phyloP scores from a whole-genome alignment of 768 basidiomycete species.

The Panaeolus papilionaceus region DNA sequence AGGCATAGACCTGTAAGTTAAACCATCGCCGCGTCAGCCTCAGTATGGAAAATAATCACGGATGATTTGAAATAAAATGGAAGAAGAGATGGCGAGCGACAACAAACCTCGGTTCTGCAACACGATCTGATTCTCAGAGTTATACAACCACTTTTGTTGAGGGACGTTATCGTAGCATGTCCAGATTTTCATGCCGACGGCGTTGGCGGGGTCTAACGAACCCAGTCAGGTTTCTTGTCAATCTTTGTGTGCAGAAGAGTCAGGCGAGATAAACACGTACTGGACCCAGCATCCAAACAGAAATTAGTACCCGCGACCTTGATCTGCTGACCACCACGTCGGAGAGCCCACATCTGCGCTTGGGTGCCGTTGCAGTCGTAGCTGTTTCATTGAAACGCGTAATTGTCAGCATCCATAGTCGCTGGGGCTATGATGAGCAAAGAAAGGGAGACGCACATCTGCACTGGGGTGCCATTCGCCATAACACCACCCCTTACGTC shows the following conservation, averaged over 20 bases:
- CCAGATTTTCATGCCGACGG: slow-evolving; percentile 22
- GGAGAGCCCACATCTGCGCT: slow-evolving; percentile 27
- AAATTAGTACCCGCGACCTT: slow-evolving; percentile 24
- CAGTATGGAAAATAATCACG: no score
- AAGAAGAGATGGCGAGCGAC: not conserved
- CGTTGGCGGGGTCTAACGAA: slow-evolving; percentile 22
- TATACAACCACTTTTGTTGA: slow-evolving; percentile 18
- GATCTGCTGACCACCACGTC: slow-evolving; percentile 24
- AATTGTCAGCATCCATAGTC: no score
- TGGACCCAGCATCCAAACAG: slow-evolving; percentile 27
- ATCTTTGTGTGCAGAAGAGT: not conserved
- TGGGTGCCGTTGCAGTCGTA: slow-evolving; percentile 27
- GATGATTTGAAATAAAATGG: no score
- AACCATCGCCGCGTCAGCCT: no score
- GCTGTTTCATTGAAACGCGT: slow-evolving; percentile 5
- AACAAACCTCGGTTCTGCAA: slow-evolving; percentile 21
- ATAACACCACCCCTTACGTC: slow-evolving; percentile 36
- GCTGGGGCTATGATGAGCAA: no score
- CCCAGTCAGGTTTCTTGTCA: no score
- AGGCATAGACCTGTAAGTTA: slow-evolving; percentile 30
- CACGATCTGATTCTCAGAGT: slow-evolving; percentile 19
- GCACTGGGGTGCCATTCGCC: slow-evolving; percentile 36
- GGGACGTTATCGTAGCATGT: slow-evolving; percentile 17
- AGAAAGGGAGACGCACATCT: slow-evolving; percentile 29
- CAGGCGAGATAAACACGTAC: slow-evolving; percentile 2